A percentile compares a stretch with the other conserved stretches of the same genome.
These are phyloP conservation scores for Cynanchum wilfordii DNA, from an alignment of 257 asterid genomes.

Conservation along the genomic window DNA sequence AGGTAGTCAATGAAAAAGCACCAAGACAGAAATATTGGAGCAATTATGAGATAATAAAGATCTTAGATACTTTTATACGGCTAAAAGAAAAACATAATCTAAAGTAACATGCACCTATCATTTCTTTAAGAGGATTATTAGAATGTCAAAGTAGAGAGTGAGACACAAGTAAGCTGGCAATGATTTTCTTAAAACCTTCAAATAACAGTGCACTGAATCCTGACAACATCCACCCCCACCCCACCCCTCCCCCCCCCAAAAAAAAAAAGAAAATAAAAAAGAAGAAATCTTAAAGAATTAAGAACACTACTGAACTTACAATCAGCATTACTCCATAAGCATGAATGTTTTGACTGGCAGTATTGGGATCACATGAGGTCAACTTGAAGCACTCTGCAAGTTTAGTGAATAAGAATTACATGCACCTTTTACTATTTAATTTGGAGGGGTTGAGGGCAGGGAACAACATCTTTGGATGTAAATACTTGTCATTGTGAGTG, in stretches of 20 bases:
- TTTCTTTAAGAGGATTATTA: not conserved
- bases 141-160: not conserved
- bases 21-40: not conserved
- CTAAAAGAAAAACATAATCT: not conserved
- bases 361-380: constrained; percentile 56
- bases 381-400: constrained; percentile 63
- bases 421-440: not conserved
- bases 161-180: not conserved
- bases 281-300: not conserved
- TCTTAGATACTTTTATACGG: not conserved
- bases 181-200: not conserved
- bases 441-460: not conserved
- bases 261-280: not conserved
- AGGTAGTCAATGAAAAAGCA: not conserved
- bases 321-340: constrained; percentile 77
- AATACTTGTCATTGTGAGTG: not conserved
- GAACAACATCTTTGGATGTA: not conserved
- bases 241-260: not conserved
- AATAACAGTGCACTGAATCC: not conserved
- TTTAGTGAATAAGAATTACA: constrained; percentile 8
- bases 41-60: not conserved
- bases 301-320: constrained; percentile 39
- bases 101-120: not conserved
- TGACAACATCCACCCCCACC: not conserved
- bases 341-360: constrained; percentile 70